A percentile compares a stretch with the other conserved stretches of the same genome.
Conservation (phyloP, 441 rosid species). For the Euphorbia schlechtendalii region DNA sequence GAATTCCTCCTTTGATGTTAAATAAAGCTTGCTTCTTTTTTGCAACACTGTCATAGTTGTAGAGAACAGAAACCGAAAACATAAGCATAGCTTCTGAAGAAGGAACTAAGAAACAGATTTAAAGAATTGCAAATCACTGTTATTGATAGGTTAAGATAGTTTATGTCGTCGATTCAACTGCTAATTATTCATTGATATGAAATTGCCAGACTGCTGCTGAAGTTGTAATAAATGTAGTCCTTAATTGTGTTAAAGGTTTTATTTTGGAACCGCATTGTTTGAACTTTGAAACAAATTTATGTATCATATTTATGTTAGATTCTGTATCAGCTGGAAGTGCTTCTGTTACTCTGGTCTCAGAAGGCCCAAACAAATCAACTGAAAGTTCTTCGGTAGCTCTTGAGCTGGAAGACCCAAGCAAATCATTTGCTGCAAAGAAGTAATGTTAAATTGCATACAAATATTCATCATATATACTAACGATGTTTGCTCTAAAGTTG, state of each 20-base stretch:
- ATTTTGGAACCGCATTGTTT: no score
- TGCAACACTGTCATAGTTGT: no score
- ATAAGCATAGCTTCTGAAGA: not conserved
- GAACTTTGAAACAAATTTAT: not conserved
- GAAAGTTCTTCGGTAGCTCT: not conserved
- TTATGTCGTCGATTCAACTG: not conserved
- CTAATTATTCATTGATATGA: no score
- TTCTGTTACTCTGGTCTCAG: not conserved
- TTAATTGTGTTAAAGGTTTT: not conserved
- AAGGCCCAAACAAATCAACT: not conserved
- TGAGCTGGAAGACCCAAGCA: not conserved
- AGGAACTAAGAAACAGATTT: not conserved
- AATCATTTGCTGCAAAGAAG: not conserved
- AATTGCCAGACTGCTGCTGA: not conserved
- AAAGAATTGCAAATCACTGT: not conserved
- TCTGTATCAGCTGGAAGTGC: not conserved
- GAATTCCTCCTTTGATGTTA: no score
- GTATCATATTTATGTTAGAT: not conserved
- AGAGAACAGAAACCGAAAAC: no score
- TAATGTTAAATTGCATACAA: not conserved
- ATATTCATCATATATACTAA: not conserved
- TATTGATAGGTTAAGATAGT: not conserved
- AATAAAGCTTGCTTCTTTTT: no score
- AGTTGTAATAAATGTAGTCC: not conserved
- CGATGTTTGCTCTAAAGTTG: not conserved